phyloP scores from a whole-genome alignment of 1,139 yeast species.

The Saccharomyces hybrid region DNA sequence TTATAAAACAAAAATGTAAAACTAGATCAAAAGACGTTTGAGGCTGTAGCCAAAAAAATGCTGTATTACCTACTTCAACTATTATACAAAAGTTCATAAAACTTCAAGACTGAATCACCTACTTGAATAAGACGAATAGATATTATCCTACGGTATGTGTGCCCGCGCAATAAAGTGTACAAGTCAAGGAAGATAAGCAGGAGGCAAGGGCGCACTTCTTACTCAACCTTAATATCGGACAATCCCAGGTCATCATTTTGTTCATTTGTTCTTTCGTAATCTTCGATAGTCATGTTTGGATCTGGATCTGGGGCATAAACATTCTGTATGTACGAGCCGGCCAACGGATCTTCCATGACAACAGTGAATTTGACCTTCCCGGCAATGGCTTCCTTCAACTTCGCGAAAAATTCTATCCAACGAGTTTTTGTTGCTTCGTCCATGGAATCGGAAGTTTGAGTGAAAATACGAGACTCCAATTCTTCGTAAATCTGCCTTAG shows the following conservation, averaged over 20 bases:
- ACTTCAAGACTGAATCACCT: background rate
- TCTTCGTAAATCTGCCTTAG: constrained; percentile 85
- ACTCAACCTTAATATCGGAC: constrained; percentile 56
- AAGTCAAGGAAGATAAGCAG: background rate
- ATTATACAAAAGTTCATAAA: background rate
- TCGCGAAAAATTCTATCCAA: constrained; percentile 76
- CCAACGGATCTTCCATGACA: constrained; percentile 87
- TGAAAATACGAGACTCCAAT: constrained; percentile 74
- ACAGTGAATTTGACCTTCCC: constrained; percentile 83
- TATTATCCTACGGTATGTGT: background rate
- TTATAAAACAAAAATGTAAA: background rate
- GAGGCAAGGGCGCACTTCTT: background rate
- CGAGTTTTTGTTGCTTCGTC: constrained; percentile 62
- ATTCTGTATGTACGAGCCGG: constrained; percentile 91
- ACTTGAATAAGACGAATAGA: too few species aligned
- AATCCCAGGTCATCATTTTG: constrained; percentile 92
- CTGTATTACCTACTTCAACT: background rate
- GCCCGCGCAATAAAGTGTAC: background rate
- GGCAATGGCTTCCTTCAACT: constrained; percentile 70
- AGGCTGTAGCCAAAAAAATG: background rate
- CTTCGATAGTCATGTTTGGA: constrained; percentile 90
- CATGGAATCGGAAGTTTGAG: constrained; percentile 90
- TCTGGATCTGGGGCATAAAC: constrained; percentile 97
- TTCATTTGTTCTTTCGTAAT: constrained; percentile 76
- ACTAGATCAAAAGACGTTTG: background rate